phyloP scores from a whole-genome alignment of 108 stramenopile genomes.

The Cyclotella baltica region DNA sequence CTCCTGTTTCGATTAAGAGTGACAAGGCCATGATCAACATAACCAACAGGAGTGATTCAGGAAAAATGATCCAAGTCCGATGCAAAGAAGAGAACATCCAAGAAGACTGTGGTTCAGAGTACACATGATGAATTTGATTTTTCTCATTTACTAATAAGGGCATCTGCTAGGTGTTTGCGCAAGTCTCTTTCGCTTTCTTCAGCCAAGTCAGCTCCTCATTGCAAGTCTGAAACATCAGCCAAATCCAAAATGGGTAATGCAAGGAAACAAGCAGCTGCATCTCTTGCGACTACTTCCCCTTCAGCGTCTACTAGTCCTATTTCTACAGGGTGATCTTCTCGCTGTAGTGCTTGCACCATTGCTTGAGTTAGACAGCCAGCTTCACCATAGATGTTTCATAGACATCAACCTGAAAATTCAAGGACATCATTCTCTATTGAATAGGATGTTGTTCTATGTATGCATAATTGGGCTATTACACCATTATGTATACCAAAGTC shows the following conservation, averaged over 20 bases:
- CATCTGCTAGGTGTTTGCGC: constrained; percentile 5
- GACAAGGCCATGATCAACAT: constrained; percentile 40
- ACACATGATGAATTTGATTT: constrained; percentile 41
- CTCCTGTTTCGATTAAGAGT: constrained; percentile 38
- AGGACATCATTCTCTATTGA: no score
- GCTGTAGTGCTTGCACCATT: constrained; percentile 12
- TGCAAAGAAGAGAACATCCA: constrained; percentile 17
- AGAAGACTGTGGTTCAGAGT: constrained; percentile 4
- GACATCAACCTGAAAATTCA: no score
- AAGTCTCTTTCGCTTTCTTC: constrained; percentile 18
- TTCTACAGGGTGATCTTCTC: constrained; percentile 5
- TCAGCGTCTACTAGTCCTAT: constrained; percentile 34
- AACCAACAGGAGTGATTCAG: constrained; percentile 31
- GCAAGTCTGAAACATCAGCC: constrained; percentile 17
- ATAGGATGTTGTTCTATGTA: no score
- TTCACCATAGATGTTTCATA: no score
- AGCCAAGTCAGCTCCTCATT: constrained; percentile 17
- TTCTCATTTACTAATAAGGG: constrained; percentile 34
- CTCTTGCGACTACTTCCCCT: constrained; percentile 31
- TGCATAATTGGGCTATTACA: no score
- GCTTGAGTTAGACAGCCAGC: no score
- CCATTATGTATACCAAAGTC: no score
- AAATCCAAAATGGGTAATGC: constrained; percentile 17
- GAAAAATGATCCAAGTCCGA: constrained; percentile 1
- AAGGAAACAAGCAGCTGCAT: constrained; percentile 17